These are phyloP conservation scores for Pleurotus eryngii DNA, from an alignment of 768 basidiomycete genomes.

Conservation along the genomic window DNA sequence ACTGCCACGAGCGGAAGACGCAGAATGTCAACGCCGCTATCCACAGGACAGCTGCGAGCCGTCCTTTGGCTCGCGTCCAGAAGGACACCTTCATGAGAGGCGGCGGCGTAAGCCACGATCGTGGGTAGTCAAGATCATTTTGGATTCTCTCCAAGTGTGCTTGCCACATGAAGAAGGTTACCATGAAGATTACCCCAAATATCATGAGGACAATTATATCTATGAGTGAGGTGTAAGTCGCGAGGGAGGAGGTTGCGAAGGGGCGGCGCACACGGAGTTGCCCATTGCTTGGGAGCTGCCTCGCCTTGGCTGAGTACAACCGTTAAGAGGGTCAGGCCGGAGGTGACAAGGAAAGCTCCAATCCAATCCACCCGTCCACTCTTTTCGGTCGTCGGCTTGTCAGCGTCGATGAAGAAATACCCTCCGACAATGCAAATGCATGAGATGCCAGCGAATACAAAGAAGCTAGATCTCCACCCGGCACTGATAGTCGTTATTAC, in stretches of 20 bases:
- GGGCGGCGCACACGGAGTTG: slow-evolving; percentile 32
- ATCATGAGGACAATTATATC: slow-evolving; percentile 74
- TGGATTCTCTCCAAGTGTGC: slow-evolving; percentile 47
- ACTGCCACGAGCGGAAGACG: slow-evolving; percentile 50
- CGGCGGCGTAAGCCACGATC: slow-evolving; percentile 39
- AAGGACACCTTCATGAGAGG: slow-evolving; percentile 64
- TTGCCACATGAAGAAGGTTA: slow-evolving; percentile 65
- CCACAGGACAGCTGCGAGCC: slow-evolving; percentile 55
- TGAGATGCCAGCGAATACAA: slow-evolving; percentile 55
- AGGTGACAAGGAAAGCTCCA: slow-evolving; percentile 61
- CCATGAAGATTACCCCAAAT: slow-evolving; percentile 53
- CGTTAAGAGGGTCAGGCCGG: slow-evolving; percentile 64
- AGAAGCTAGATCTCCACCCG: slow-evolving; percentile 69
- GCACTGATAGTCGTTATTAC: slow-evolving; percentile 21
- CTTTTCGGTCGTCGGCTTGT: slow-evolving; percentile 38
- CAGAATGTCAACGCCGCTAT: slow-evolving; percentile 68
- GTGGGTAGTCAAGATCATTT: slow-evolving; percentile 14
- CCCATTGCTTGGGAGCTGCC: slow-evolving; percentile 57
- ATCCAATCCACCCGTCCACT: slow-evolving; percentile 71
- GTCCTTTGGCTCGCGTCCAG: slow-evolving; percentile 61
- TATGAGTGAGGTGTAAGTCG: slow-evolving; percentile 18
- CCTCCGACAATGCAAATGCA: slow-evolving; percentile 50
- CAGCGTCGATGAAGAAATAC: slow-evolving; percentile 58
- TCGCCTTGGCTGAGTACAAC: slow-evolving; percentile 73
- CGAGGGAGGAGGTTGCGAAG: not conserved